Conservation (phyloP, 768 basidiomycete species). For the Lanmaoa pseudosensibilis region DNA sequence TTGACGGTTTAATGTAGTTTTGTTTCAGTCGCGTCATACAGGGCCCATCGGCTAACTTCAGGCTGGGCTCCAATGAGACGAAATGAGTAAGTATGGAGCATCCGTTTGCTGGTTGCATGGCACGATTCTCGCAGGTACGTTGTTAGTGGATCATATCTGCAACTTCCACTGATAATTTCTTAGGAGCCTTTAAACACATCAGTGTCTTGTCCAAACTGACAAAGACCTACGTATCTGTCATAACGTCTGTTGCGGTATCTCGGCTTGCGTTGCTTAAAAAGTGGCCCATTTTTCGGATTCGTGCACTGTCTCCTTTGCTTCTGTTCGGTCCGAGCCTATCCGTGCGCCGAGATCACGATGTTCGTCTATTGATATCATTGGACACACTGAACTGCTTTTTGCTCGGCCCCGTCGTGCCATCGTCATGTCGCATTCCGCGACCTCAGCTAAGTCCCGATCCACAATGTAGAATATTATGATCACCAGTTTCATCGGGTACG, state of each 20-base stretch:
- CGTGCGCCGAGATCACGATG: neutral
- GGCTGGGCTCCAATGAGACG: neutral
- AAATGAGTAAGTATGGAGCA: neutral
- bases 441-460: neutral
- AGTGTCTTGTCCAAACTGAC: neutral
- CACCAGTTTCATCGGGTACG: neutral
- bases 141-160: neutral
- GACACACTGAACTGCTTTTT: neutral
- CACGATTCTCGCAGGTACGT: neutral
- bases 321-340: neutral
- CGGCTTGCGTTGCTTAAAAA: neutral
- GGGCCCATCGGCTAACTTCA: neutral
- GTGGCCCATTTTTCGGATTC: neutral
- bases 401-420: neutral
- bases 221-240: neutral
- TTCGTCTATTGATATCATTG: neutral
- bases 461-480: neutral
- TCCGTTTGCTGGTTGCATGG: neutral
- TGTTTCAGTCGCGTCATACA: neutral
- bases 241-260: neutral
- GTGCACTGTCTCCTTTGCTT: neutral
- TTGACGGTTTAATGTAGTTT: constrained; percentile 2
- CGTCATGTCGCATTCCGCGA: neutral
- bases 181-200: too few relatives aligned
- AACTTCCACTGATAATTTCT: too few relatives aligned